Percentiles rank a stretch among this genome's conserved stretches.
These are phyloP conservation scores for Monascus ruber DNA, from an alignment of 2,329 filamentous ascomycete genomes.

Conservation along the genomic window DNA sequence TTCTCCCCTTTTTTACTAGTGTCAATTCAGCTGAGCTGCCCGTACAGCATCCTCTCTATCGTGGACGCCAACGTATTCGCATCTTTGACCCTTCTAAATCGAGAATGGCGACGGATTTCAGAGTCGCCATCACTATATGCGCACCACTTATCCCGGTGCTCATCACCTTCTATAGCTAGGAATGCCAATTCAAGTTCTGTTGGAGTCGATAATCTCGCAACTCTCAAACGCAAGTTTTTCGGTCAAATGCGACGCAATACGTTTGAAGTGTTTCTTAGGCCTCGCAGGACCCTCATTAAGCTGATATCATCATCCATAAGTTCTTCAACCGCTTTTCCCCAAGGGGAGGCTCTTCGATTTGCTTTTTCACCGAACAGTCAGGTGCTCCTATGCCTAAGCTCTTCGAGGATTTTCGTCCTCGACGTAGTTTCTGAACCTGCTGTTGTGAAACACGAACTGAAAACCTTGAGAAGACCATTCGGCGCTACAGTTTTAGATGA, in stretches of 20 bases:
- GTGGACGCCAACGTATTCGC: conserved; percentile 38
- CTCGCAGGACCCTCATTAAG: conserved; percentile 60
- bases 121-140: conserved; percentile 34
- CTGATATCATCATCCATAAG: conserved; percentile 75
- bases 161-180: conserved; percentile 28
- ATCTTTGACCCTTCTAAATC: conserved; percentile 34
- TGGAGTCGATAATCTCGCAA: conserved; percentile 41
- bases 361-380: conserved; percentile 64
- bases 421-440: conserved; percentile 52
- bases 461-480: conserved; percentile 63
- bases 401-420: conserved; percentile 70
- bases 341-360: conserved; percentile 78
- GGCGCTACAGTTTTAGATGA: conserved; percentile 71
- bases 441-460: conserved; percentile 62
- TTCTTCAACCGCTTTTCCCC: conserved; percentile 66
- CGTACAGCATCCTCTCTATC: conserved; percentile 33
- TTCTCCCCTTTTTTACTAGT: conserved; percentile 8
- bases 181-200: conserved; percentile 21
- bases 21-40: conserved; percentile 13
- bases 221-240: conserved; percentile 55
- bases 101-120: conserved; percentile 33
- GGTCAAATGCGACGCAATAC: conserved; percentile 64
- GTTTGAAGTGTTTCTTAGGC: conserved; percentile 64
- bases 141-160: conserved; percentile 34
- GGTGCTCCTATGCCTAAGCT: conserved; percentile 69